Evolutionary conservation across 83 land plant species (phyloP), one percentile per base, ranked within the genome.

Genomic region (Thuja plicata): DNA sequence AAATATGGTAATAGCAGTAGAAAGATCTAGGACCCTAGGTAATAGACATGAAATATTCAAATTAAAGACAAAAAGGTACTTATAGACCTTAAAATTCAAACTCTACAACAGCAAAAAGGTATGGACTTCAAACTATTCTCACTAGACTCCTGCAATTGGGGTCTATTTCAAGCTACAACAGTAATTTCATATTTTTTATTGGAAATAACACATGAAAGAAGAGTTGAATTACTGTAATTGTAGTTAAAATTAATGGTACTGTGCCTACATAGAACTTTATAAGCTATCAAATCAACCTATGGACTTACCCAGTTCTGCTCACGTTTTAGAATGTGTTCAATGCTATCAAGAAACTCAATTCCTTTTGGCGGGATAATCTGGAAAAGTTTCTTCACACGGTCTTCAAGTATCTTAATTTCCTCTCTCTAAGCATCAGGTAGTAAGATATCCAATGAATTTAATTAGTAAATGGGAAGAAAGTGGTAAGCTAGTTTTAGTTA

Each of bases 291-390:
- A 43, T 54, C 27, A 84, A 86, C 8, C 84, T 30, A 55, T 30
- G 12, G 0, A 86, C 95, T 48, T 24, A 97, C 99, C 99, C 99
- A 98, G 91, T 98, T 98, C 86, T 93, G 92, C 86, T 98, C 99
- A 32, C 99, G 95, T 90, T 98, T 97, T 54, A 98, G 88, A 76
- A 98, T 97, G 90, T 98, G 99, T 85, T 97, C 99, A 90, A 98
- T 95, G 88, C 93, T 93, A 62, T 87, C 91, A 90, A 98, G 97
- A 89, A 98, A 98, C 50, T 94, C 98, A 81, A 94, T 98, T 73
- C 99, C 99, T 88, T 92, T 98, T 9, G 99, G 99, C 38, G 99
- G 99, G 24, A 93, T 97, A 8, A 87, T 88, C 80, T 96, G 97
- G 81, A 98, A 92, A 88, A 97, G 94, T 90, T 91, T 94, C 91